Conservation (phyloP, 257 asterid genomes). For the Salvia rosmarinus region DNA sequence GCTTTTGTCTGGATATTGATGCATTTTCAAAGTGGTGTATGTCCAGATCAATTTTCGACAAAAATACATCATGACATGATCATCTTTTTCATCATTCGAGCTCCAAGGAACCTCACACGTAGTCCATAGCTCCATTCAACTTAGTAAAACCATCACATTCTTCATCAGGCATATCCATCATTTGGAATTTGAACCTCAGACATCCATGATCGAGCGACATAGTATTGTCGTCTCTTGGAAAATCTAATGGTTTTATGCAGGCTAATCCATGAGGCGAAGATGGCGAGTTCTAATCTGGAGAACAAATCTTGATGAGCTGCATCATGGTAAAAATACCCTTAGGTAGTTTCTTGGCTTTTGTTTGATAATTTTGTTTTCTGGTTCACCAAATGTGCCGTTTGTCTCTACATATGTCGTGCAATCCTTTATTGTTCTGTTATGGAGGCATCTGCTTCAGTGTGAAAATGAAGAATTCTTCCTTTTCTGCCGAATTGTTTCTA, state of each 20-base stretch:
- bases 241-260: conserved; percentile 38
- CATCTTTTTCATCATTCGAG: conserved; percentile 30
- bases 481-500: neutral
- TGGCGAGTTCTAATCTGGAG: conserved; percentile 14
- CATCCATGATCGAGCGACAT: conserved; percentile 22
- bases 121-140: conserved; percentile 13
- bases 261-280: conserved; percentile 24
- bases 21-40: conserved; percentile 1
- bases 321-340: conserved; percentile 13
- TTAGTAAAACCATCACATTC: conserved; percentile 24
- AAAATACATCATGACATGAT: conserved; percentile 35
- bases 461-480: neutral
- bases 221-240: conserved; percentile 17
- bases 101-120: conserved; percentile 1
- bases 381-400: neutral
- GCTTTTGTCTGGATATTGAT: conserved; percentile 23
- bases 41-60: neutral
- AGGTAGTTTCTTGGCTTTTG: neutral
- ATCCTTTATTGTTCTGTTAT: neutral
- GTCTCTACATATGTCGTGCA: neutral
- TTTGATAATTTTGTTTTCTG: neutral
- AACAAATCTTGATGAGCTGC: conserved; percentile 22
- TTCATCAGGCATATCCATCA: conserved; percentile 35
- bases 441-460: conserved; percentile 10
- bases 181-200: conserved; percentile 30